Percentiles rank a stretch among this genome's conserved stretches.
Evolutionary conservation across 805 yeast species (phyloP).

Genomic region (Lachancea lanzarotensis): DNA sequence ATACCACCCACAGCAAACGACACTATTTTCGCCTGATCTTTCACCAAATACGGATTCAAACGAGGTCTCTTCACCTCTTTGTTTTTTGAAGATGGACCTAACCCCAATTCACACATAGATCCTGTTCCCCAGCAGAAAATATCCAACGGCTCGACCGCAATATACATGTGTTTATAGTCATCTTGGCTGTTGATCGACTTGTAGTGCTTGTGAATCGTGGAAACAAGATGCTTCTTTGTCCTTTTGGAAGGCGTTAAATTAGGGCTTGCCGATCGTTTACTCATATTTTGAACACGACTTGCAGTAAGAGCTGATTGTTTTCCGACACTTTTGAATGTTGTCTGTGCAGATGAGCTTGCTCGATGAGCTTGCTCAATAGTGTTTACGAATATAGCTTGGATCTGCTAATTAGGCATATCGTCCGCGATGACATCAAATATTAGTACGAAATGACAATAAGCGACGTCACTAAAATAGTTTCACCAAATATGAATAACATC

Average conservation of each 20-base stretch:
- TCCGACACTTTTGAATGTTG: too few relatives aligned
- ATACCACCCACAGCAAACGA: constrained; percentile 94
- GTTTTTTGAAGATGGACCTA: constrained; percentile 90
- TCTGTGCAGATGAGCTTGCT: too few relatives aligned
- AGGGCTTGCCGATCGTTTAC: constrained; percentile 21
- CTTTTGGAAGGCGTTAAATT: constrained; percentile 8
- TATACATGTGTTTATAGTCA: constrained; percentile 31
- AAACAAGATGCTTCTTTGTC: constrained; percentile 8
- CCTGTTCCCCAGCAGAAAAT: constrained; percentile 95
- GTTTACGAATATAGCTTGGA: too few relatives aligned
- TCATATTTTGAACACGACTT: constrained; percentile 10
- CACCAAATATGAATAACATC: too few relatives aligned
- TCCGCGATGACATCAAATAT: too few relatives aligned
- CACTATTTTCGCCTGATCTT: constrained; percentile 62
- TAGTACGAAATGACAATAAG: too few relatives aligned
- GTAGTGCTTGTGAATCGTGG: constrained; percentile 12
- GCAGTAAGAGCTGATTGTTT: too few relatives aligned
- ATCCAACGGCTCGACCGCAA: constrained; percentile 46
- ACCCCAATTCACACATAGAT: constrained; percentile 93
- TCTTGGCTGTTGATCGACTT: constrained; percentile 27
- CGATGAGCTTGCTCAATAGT: background rate
- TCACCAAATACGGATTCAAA: constrained; percentile 66
- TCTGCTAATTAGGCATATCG: too few relatives aligned
- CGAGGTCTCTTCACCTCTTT: constrained; percentile 96
- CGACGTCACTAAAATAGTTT: too few relatives aligned